Evolutionary conservation across 2,329 filamentous ascomycete genomes (phyloP).

Genomic region (Stachybotrys echinatus): DNA sequence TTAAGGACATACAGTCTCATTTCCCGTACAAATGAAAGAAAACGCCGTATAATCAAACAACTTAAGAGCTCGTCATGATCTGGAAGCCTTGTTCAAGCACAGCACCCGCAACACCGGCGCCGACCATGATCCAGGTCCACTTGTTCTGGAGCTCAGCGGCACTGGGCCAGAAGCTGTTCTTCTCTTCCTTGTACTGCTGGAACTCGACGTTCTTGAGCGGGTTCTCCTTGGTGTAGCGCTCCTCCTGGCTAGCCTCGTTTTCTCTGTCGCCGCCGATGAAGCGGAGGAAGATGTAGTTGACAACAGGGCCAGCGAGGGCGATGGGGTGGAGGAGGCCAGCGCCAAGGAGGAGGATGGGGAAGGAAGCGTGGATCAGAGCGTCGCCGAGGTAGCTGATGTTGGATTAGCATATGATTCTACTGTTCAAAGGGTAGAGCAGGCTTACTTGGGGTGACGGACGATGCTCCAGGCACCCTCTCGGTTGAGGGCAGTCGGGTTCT

Average conservation of each 20-base stretch:
- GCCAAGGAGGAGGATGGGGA: conserved; percentile 1
- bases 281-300: conserved; percentile 4
- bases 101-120: background rate
- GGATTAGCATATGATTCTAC: background rate
- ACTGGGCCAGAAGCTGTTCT: conserved; percentile 2
- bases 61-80: background rate
- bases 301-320: background rate
- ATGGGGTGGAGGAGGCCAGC: conserved; percentile 3
- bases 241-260: conserved; percentile 2
- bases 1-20: background rate
- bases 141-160: conserved; percentile 1
- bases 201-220: conserved; percentile 1
- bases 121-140: background rate
- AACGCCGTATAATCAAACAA: too few relatives aligned
- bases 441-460: conserved; percentile 2
- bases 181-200: background rate
- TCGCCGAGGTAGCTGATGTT: conserved; percentile 2
- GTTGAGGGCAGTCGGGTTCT: background rate
- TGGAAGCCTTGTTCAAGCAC: background rate
- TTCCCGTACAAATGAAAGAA: too few relatives aligned
- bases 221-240: background rate
- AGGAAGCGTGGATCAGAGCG: conserved; percentile 2
- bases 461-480: conserved; percentile 3
- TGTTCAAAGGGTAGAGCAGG: background rate
- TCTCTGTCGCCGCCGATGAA: background rate